These are phyloP conservation scores for Podila minutissima DNA, from an alignment of 192 early-diverging fungal species.

Conservation along the genomic window DNA sequence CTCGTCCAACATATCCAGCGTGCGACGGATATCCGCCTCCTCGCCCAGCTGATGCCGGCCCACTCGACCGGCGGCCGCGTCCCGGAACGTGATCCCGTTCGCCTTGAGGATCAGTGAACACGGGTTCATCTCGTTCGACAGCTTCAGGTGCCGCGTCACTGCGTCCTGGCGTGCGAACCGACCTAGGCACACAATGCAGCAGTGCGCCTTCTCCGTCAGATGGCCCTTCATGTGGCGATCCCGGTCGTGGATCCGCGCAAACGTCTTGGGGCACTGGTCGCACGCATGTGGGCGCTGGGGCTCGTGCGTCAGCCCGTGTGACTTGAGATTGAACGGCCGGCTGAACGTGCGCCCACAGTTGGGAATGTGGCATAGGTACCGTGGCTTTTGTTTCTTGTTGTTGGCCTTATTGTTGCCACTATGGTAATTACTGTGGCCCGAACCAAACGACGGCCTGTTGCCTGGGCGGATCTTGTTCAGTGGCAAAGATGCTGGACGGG, in stretches of 20 bases:
- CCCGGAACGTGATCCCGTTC: slow-evolving; percentile 5
- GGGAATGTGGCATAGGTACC: slow-evolving; percentile 17
- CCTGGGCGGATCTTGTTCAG: background rate
- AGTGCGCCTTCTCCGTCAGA: slow-evolving; percentile 71
- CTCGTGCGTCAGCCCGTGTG: slow-evolving; percentile 75
- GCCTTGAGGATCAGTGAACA: slow-evolving; percentile 24
- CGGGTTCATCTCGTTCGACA: slow-evolving; percentile 25
- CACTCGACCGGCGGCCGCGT: slow-evolving; percentile 26
- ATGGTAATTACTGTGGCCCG: background rate
- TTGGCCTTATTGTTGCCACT: background rate
- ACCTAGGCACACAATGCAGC: slow-evolving; percentile 72
- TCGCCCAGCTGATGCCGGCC: slow-evolving; percentile 12
- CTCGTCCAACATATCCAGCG: slow-evolving; percentile 13
- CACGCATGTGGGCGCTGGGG: slow-evolving; percentile 73
- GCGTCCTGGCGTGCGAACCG: slow-evolving; percentile 60
- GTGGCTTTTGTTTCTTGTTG: slow-evolving; percentile 9
- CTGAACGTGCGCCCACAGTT: slow-evolving; percentile 59
- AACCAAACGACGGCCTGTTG: background rate
- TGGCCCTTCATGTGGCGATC: slow-evolving; percentile 80
- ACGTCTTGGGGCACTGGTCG: slow-evolving; percentile 73
- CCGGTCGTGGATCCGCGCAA: slow-evolving; percentile 85
- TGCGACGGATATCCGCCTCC: slow-evolving; percentile 6
- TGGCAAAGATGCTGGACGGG: background rate
- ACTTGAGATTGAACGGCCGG: slow-evolving; percentile 77
- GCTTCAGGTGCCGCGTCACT: slow-evolving; percentile 39